Conservation (phyloP, 257 asterid genomes). For the Primulina eburnea region DNA sequence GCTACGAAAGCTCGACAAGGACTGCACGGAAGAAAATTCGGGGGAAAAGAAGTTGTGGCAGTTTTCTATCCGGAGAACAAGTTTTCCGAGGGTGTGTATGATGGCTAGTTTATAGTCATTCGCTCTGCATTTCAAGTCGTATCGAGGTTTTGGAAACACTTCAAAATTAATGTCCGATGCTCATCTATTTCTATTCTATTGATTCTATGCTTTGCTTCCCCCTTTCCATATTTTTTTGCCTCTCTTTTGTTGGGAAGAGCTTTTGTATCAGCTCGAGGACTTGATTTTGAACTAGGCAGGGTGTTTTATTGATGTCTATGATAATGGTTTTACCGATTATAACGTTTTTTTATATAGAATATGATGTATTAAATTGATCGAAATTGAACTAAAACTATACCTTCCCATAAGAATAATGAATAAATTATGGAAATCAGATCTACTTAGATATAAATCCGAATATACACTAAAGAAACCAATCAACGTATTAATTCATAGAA, state of each 20-base stretch:
- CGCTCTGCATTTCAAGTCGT: neutral
- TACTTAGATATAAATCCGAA: neutral
- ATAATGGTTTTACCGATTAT: neutral
- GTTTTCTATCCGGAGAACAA: slow-evolving; percentile 68
- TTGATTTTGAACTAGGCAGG: neutral
- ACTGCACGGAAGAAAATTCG: slow-evolving; percentile 68
- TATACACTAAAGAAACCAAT: too few species aligned
- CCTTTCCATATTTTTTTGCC: neutral
- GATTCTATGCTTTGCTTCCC: neutral
- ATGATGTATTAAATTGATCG: too few species aligned
- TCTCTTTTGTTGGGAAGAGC: slow-evolving; percentile 12
- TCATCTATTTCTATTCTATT: neutral
- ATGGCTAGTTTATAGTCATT: slow-evolving; percentile 32
- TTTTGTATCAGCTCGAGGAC: neutral
- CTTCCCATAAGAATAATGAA: too few species aligned
- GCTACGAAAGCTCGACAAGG: slow-evolving; percentile 61
- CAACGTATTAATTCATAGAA: too few species aligned
- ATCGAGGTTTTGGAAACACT: too few species aligned
- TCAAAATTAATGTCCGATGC: neutral
- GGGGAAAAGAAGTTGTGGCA: slow-evolving; percentile 59
- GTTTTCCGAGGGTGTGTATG: slow-evolving; percentile 55
- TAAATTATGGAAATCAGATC: neutral
- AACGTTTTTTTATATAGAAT: too few species aligned
- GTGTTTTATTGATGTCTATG: neutral
- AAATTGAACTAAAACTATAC: too few species aligned